Percentiles rank a stretch among this genome's conserved stretches.
Evolutionary conservation across 2,329 filamentous ascomycete species (phyloP).

Genomic region (Chaetomiaceae sp.): DNA sequence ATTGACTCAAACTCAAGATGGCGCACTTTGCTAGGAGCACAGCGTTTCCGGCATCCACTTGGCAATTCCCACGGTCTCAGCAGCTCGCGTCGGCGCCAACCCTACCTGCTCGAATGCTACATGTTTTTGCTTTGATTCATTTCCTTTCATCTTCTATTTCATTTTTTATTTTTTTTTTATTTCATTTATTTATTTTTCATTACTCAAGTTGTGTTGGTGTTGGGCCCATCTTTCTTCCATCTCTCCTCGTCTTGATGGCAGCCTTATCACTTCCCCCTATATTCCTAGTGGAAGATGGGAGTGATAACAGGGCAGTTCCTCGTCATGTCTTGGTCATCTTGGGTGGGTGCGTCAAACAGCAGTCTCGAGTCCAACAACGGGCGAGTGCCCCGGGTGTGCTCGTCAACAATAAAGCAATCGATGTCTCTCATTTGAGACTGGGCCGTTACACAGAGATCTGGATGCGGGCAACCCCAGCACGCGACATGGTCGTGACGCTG

Average conservation of each 20-base stretch:
- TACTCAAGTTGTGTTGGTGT: too few species aligned
- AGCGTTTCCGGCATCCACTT: conserved; percentile 17
- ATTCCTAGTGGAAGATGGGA: too few species aligned
- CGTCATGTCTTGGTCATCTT: background rate
- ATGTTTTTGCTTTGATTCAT: too few species aligned
- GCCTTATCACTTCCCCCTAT: too few species aligned
- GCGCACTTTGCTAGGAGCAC: conserved; percentile 24
- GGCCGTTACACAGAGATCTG: conserved; percentile 11
- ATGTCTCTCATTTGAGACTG: conserved; percentile 4
- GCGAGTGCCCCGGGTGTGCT: background rate
- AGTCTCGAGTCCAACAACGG: background rate
- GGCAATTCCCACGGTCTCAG: conserved; percentile 23
- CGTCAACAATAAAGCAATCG: background rate
- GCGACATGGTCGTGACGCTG: conserved; percentile 5
- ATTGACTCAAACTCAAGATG: conserved; percentile 27
- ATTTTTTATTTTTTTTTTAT: too few species aligned
- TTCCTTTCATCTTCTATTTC: too few species aligned
- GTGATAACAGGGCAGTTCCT: background rate
- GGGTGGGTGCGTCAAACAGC: too few species aligned
- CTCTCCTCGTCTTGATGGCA: too few species aligned
- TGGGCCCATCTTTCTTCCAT: too few species aligned
- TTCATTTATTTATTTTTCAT: too few species aligned
- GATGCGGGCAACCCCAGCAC: conserved; percentile 2
- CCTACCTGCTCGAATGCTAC: background rate
- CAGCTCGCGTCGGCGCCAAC: conserved; percentile 15